Base-by-base conservation (phyloP, 495 filamentous ascomycete genomes). In the Penicillium tannophilum region DNA sequence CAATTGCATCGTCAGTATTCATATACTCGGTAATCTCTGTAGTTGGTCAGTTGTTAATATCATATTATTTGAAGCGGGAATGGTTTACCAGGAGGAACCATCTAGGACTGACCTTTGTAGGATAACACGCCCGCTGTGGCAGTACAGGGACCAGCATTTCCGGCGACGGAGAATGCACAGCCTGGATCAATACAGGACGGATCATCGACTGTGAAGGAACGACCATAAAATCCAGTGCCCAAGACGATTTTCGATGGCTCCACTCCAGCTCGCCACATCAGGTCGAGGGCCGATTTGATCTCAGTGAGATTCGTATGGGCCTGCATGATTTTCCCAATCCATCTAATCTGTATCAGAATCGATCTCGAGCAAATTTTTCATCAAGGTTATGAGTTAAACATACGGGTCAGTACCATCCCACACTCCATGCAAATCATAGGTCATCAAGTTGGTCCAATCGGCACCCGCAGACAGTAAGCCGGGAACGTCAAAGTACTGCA, bases 371-470 rank as follows among this genome's bases (percentile, higher is more conserved):
- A n/a, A n/a, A n/a, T n/a, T n/a, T n/a, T n/a, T n/a, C n/a, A n/a
- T n/a, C n/a, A n/a, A n/a, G n/a, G n/a, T n/a, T n/a, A n/a, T n/a
- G n/a, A n/a, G n/a, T n/a, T n/a, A n/a, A n/a, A n/a, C n/a, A 28
- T 50, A 50, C 7, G 57, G 58, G 26, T 66, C 49, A 16, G 35
- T 39, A 1, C 9, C 19, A 49, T 76, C 70, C 73, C 70, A 74
- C 0, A 63, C 55, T 2, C 69, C 67, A 46, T 74, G 74, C 0
- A 83, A 46, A 59, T 84, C 80, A 56, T 86, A 86, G 2, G 64
- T 67, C 84, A 88, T 88, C 31, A 86, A 0, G 55, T 87, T 87
- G 49, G 81, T 66, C 70, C 73, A 86, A 60, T 85, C 81, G 4
- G 78, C 71, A 28, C 70, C 48, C 9, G 8, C 17, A 17, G 68